Conservation (phyloP, 2,329 filamentous ascomycete species). For the Xylariomycetidae sp. region DNA sequence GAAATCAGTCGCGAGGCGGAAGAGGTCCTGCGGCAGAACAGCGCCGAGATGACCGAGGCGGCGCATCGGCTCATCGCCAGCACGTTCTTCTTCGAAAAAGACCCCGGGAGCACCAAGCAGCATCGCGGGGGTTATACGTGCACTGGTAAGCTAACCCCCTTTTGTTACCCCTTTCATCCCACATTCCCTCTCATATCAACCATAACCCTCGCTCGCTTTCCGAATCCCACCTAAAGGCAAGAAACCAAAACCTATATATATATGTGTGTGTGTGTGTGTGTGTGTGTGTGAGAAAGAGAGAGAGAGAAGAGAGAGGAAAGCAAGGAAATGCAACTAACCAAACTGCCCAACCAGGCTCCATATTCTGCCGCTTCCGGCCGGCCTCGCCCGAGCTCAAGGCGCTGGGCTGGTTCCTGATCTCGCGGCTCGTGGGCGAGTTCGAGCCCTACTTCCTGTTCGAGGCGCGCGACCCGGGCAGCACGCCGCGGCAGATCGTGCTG, state of each 20-base stretch:
- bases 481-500: constrained; percentile 21
- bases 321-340: background rate
- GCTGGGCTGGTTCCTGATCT: constrained; percentile 26
- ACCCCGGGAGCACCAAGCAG: constrained; percentile 22
- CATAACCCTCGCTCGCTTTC: too few relatives aligned
- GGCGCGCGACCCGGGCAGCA: constrained; percentile 13
- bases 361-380: constrained; percentile 24
- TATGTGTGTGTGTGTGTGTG: too few relatives aligned
- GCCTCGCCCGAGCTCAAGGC: constrained; percentile 24
- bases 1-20: constrained; percentile 20
- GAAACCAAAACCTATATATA: too few relatives aligned
- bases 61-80: constrained; percentile 28
- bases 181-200: too few relatives aligned
- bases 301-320: too few relatives aligned
- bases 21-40: constrained; percentile 19
- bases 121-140: constrained; percentile 22
- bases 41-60: constrained; percentile 21
- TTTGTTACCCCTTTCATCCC: background rate
- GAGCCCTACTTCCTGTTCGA: constrained; percentile 28
- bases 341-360: constrained; percentile 16
- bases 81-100: constrained; percentile 30
- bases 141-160: constrained; percentile 19
- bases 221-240: too few relatives aligned
- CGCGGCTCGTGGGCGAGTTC: constrained; percentile 25
- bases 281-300: too few relatives aligned